Evolutionary conservation across 1,284 basidiomycete genomes (phyloP), one percentile per base, ranked within the genome.

Genomic region (Gymnopus androsaceus): DNA sequence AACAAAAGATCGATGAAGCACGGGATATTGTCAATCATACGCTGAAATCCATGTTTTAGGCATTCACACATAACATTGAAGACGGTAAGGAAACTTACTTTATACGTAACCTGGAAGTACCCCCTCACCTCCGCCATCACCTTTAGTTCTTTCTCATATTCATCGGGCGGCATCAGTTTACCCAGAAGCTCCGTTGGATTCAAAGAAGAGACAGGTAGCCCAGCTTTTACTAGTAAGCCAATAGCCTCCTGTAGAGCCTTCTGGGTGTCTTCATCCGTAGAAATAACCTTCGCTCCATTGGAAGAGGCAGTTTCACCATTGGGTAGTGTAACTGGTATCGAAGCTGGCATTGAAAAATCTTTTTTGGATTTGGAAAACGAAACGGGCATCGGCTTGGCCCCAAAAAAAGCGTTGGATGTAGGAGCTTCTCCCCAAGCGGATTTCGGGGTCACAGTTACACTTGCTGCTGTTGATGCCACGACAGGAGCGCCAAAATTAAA

Each of bases 71-170:
- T 6, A 11, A 11, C n/a, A 25, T 46, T 50, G 8, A 34, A 50
- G 23, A 34, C 17, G 7, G 31, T 19, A 19, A 11, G n/a, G 51
- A 46, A 38, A 63, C 65, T 23, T 38, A 74, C 75, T 70, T 76
- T 76, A 58, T 75, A 73, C 7, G 72, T 62, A 4, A 77, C 72
- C 54, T 75, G 73, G 63, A 77, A 79, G 64, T 78, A 80, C 6
- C 75, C 77, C 5, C 74, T 62, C 2, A 76, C 76, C 55, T 80
- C 75, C 4, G 78, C 76, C 73, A 76, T 76, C 28, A 77, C 69
- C 38, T 68, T 62, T 30, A 81, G 59, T 58, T 78, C 77, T 23
- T 69, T 68, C 60, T 77, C 74, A 58, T 69, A 77, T 57, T 66
- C 57, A 57, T 78, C 77, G 1, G 67, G 55, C 1, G 67, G 62